Evolutionary conservation across 73 alveolate genomes (phyloP), one percentile per base, ranked within the genome.

Genomic region (Paramecium octaurelia): DNA sequence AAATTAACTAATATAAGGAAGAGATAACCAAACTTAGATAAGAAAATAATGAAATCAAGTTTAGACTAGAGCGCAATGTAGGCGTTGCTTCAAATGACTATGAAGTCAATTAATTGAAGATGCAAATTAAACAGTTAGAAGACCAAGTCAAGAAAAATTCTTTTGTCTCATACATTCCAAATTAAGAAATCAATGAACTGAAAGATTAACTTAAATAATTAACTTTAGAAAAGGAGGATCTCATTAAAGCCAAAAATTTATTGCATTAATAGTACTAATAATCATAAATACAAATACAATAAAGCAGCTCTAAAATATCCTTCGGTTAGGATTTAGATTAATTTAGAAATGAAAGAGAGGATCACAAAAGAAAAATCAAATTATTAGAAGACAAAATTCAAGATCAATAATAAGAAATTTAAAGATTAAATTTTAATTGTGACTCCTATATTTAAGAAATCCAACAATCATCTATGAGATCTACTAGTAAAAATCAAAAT

Each of bases 361-460:
- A 75, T 35, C 14, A 29, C 7, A 75, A 75, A 24, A 75, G 34
- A 35, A 75, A 10, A 10, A 42, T 75, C 3, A 75, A 75, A 38
- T 75, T 38, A 42, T 35, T 29, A 12, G 88, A 38, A 23, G 60
- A 75, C 38, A 42, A 75, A 11, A 38, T 75, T 12, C 6, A 34
- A 35, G 88, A 35, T 2, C 12, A 64, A 34, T 64, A 64, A 27
- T 64, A 64, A 64, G 84, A 64, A 27, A 64, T 64, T 11, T 8
- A 27, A 12, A 64, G 84, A 64, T 34, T 64, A 20, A 64, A 64
- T 64, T 64, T 31, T n/a, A 64, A 64, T 64, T 64, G 84, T 64
- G 87, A 73, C 3, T 73, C 27, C 8, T 73, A 73, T 35, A 36
- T 73, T 36, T 73, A 73, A 73, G 87, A 73, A 73, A 36, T 73